Evolutionary conservation across 1,139 yeast genomes (phyloP).

Genomic region (Candida tropicalis): DNA sequence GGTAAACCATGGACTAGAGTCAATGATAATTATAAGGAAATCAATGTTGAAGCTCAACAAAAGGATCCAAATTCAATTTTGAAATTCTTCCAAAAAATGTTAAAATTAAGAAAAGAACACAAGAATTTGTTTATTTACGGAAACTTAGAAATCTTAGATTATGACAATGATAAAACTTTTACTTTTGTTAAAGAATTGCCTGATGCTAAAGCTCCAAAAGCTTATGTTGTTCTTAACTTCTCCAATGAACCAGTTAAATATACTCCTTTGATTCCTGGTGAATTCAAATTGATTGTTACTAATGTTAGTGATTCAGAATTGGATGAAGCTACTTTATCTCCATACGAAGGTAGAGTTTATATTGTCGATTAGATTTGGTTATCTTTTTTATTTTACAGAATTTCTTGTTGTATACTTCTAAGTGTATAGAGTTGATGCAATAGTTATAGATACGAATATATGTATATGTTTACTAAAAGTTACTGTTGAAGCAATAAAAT

Average conservation of each 20-base stretch:
- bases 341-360: constrained; percentile 37
- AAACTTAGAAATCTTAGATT: constrained; percentile 42
- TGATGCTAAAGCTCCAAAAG: constrained; percentile 22
- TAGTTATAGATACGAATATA: no score
- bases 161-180: constrained; percentile 40
- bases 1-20: constrained; percentile 59
- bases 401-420: no score
- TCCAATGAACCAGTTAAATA: constrained; percentile 33
- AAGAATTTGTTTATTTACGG: constrained; percentile 53
- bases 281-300: constrained; percentile 31
- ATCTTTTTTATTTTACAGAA: no score
- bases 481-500: no score
- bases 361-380: constrained; percentile 21
- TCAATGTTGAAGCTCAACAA: constrained; percentile 51
- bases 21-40: constrained; percentile 50
- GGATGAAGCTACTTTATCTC: constrained; percentile 28
- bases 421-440: no score
- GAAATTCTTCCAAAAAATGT: constrained; percentile 46
- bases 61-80: constrained; percentile 50
- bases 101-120: constrained; percentile 47
- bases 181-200: constrained; percentile 35
- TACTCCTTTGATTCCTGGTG: constrained; percentile 31
- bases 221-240: constrained; percentile 51
- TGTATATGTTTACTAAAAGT: no score
- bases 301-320: constrained; percentile 24